Evolutionary conservation across 164 flowering plant genomes (phyloP), one percentile per base, ranked within the genome.

Genomic region (Umbilicus rupestris): DNA sequence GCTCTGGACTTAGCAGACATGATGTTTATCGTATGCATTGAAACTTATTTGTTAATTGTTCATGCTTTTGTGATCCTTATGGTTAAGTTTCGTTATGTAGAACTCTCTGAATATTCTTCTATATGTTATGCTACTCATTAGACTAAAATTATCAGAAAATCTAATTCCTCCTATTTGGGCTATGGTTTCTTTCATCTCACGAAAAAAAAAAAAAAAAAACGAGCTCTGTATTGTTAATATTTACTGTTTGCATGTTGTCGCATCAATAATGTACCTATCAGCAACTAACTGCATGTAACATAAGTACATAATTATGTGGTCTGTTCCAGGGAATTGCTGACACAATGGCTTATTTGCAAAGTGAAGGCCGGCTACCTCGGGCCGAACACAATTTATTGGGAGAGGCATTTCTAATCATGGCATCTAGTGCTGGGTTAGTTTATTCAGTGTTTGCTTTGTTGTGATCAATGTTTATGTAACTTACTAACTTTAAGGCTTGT

Each of bases 361-460:
- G 78, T 58, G 94, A 92, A 68, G 99, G 97, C 19, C 76, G 77
- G 71, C 71, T 95, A 67, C 91, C 79, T 69, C 97, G 97, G 69
- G 90, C 84, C 33, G 99, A 95, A 72, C 94, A 90, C 75, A 92
- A 95, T 78, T 79, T 92, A 78, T 75, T 95, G 31, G 99, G 96
- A 66, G 97, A 95, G 88, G 92, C 97, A 71, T 87, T 90, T 75
- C 97, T 95, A 74, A 73, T 95, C 16, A 88, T 95, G 85, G 99
- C 97, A 70, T 88, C 99, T 77, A 79, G 90, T 72, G 96, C 97
- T 72, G 97, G 99, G 99, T 95, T n/a, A 39, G 44, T 55, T 35
- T 10, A 39, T 68, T 9, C 16, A 26, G 29, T 22, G 33, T 28
- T 55, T 55, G 60, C 17, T 55, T 28, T 55, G 58, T 9, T 52